These are phyloP conservation scores for Tricholoma terreum DNA, from an alignment of 768 basidiomycete genomes.

Conservation along the genomic window DNA sequence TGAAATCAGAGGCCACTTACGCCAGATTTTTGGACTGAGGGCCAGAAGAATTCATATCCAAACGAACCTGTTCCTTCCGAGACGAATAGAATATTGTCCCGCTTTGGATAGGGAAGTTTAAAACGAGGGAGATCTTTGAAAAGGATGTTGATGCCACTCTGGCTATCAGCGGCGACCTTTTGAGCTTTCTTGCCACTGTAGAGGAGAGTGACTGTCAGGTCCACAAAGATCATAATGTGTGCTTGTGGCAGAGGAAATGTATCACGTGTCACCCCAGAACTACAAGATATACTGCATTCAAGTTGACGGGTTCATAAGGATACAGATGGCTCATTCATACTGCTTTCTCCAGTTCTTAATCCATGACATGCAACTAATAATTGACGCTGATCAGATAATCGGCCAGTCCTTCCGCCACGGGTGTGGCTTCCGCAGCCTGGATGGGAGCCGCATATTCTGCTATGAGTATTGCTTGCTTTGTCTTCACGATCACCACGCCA, in stretches of 20 bases:
- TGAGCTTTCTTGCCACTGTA: constrained; percentile 36
- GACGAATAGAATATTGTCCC: constrained; percentile 28
- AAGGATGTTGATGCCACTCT: constrained; percentile 24
- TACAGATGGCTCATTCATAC: constrained; percentile 14
- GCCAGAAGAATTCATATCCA: constrained; percentile 22
- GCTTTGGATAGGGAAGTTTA: constrained; percentile 40
- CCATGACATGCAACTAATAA: constrained; percentile 40
- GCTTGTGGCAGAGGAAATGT: too few relatives aligned
- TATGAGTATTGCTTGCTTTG: constrained; percentile 82
- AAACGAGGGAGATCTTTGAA: constrained; percentile 32
- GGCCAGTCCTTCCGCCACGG: constrained; percentile 64
- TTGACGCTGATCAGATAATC: constrained; percentile 68
- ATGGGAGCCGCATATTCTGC: constrained; percentile 65
- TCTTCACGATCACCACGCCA: constrained; percentile 75
- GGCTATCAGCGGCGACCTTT: constrained; percentile 28
- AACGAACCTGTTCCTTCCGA: constrained; percentile 21
- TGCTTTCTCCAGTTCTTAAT: constrained; percentile 2
- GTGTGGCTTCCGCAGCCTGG: constrained; percentile 64
- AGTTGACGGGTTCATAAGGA: constrained; percentile 8
- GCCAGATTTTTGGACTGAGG: constrained; percentile 2
- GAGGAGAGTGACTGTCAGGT: constrained; percentile 30
- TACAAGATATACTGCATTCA: neutral
- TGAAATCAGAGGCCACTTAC: constrained; percentile 3
- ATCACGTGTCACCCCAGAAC: neutral
- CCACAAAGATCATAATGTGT: constrained; percentile 7